These are phyloP conservation scores for Ustilago hordei DNA, from an alignment of 1,284 basidiomycete genomes.

Conservation along the genomic window DNA sequence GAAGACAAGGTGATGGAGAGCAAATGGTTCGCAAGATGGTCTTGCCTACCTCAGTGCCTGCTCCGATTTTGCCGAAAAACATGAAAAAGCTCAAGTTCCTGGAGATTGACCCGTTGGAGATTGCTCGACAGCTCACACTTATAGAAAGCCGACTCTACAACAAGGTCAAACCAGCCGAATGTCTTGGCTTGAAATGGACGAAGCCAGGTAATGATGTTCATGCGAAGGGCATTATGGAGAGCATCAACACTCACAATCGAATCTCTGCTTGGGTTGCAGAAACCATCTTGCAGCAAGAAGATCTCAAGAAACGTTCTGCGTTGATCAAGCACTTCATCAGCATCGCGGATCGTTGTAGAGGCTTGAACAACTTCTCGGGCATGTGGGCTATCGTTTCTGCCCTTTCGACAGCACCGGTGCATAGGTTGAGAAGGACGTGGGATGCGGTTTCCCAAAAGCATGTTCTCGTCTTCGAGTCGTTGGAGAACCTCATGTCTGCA, in stretches of 20 bases:
- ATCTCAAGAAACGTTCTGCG: constrained; percentile 83
- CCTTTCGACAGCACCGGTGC: constrained; percentile 91
- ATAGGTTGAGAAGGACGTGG: constrained; percentile 94
- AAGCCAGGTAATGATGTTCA: constrained; percentile 43
- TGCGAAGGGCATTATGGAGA: constrained; percentile 84
- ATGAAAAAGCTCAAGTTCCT: constrained; percentile 82
- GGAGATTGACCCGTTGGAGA: constrained; percentile 90
- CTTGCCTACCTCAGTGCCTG: constrained; percentile 70
- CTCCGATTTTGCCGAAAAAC: constrained; percentile 80
- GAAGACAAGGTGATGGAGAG: constrained; percentile 61
- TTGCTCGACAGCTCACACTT: constrained; percentile 93
- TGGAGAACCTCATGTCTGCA: constrained; percentile 87
- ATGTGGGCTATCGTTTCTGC: constrained; percentile 96
- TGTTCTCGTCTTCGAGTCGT: constrained; percentile 72
- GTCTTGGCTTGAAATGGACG: constrained; percentile 75
- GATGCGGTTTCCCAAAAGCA: constrained; percentile 80
- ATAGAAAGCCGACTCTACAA: constrained; percentile 90
- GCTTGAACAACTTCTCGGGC: constrained; percentile 91
- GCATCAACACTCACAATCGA: constrained; percentile 91
- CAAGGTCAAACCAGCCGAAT: constrained; percentile 90
- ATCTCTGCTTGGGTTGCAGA: constrained; percentile 94
- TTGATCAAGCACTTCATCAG: constrained; percentile 91
- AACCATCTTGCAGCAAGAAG: constrained; percentile 84
- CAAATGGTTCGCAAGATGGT: constrained; percentile 63
- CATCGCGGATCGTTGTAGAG: constrained; percentile 90